phyloP scores from a whole-genome alignment of 192 early-diverging fungal species.

The Fimicolochytrium jonesii region DNA sequence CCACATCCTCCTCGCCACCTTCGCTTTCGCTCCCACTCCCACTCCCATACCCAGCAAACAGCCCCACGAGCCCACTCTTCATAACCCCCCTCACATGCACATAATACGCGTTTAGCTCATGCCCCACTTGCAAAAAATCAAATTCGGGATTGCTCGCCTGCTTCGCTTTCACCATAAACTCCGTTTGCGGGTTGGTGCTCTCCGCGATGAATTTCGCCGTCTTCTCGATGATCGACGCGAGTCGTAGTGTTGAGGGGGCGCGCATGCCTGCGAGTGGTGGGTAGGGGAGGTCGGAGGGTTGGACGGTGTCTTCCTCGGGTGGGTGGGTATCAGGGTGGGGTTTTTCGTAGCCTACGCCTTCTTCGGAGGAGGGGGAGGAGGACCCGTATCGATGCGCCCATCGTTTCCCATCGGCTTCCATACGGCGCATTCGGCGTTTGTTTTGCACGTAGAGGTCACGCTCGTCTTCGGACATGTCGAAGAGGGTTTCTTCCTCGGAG shows the following conservation, averaged over 20 bases:
- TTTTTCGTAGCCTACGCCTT: no score
- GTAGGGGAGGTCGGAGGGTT: constrained; percentile 35
- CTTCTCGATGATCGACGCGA: constrained; percentile 64
- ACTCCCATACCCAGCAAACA: constrained; percentile 49
- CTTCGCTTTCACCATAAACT: constrained; percentile 69
- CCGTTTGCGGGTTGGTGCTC: constrained; percentile 55
- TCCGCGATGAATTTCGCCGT: constrained; percentile 66
- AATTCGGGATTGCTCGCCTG: constrained; percentile 69
- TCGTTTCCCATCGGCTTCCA: constrained; percentile 17
- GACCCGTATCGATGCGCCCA: no score
- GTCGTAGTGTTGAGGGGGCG: constrained; percentile 51
- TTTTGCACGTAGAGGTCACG: constrained; percentile 36
- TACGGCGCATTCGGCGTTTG: constrained; percentile 1
- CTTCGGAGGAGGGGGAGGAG: no score
- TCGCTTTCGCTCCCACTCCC: constrained; percentile 4
- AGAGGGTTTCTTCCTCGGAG: constrained; percentile 53
- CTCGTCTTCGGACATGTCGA: constrained; percentile 53
- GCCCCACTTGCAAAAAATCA: constrained; percentile 58
- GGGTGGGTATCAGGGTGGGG: no score
- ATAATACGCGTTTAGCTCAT: constrained; percentile 67
- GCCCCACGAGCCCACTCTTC: constrained; percentile 54
- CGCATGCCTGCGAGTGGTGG: constrained; percentile 34
- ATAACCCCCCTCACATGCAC: constrained; percentile 60
- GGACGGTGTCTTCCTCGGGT: neutral
- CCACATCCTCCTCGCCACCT: no score